These are phyloP conservation scores for Cymbopogon citratus DNA, from an alignment of 176 grass and related monocot genomes.

Conservation along the genomic window DNA sequence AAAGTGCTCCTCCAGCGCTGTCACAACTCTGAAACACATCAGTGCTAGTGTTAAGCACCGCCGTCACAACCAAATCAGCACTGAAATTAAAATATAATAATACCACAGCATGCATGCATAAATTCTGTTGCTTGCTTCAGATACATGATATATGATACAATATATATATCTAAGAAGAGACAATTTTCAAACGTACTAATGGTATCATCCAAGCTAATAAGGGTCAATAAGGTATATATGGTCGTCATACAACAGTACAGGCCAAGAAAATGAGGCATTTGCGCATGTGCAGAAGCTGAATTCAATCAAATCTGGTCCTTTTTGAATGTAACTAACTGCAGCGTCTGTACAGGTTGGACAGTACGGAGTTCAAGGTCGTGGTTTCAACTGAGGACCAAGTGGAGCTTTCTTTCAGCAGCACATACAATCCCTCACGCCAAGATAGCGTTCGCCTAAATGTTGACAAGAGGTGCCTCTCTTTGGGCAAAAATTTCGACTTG, in stretches of 20 bases:
- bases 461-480: slow-evolving; percentile 61
- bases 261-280: not conserved
- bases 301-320: not conserved
- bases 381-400: slow-evolving; percentile 40
- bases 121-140: no score
- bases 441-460: slow-evolving; percentile 29
- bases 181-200: no score
- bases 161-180: no score
- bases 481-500: no score
- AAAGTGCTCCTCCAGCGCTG: not conserved
- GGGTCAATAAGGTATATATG: no score
- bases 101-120: no score
- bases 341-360: slow-evolving; percentile 36
- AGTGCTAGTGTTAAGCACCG: not conserved
- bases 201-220: no score
- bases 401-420: slow-evolving; percentile 74
- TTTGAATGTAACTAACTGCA: not conserved
- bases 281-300: not conserved
- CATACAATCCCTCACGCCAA: slow-evolving; percentile 36
- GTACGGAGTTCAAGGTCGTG: slow-evolving; percentile 44
- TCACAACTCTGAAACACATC: not conserved
- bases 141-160: no score
- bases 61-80: no score
- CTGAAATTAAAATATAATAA: no score
- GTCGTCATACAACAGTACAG: no score